Conservation (phyloP, 108 stramenopile genomes). For the Discostella pseudostelligera region DNA sequence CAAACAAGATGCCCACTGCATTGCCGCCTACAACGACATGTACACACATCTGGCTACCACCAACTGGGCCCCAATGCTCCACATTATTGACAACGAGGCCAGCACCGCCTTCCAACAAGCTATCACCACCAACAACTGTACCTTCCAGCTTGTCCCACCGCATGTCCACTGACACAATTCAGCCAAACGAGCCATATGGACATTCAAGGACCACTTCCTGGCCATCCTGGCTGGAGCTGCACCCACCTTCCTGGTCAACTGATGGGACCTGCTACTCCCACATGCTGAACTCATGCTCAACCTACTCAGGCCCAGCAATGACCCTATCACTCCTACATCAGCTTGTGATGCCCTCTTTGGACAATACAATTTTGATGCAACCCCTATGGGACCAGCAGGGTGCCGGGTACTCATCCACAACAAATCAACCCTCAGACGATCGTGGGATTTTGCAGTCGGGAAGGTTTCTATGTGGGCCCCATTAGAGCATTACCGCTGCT, state of each 20-base stretch:
- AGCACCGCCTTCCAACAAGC: background rate
- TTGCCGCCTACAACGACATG: background rate
- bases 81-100: background rate
- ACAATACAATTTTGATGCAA: constrained; percentile 30
- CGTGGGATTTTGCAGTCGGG: background rate
- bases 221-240: constrained; percentile 26
- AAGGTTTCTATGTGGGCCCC: too few relatives aligned
- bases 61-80: background rate
- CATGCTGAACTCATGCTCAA: constrained; percentile 41
- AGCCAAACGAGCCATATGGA: constrained; percentile 48
- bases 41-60: background rate
- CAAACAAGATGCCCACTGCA: background rate
- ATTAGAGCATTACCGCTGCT: too few relatives aligned
- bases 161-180: constrained; percentile 35
- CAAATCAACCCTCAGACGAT: constrained; percentile 6
- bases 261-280: constrained; percentile 38
- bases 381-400: constrained; percentile 46
- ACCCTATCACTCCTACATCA: constrained; percentile 17
- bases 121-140: background rate
- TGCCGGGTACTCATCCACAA: constrained; percentile 23
- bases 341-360: constrained; percentile 6
- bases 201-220: constrained; percentile 48
- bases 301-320: constrained; percentile 34
- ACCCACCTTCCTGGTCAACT: constrained; percentile 27
- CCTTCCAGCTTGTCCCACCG: constrained; percentile 41